Conservation (phyloP, 768 basidiomycete genomes). For the Dioszegia hungarica region DNA sequence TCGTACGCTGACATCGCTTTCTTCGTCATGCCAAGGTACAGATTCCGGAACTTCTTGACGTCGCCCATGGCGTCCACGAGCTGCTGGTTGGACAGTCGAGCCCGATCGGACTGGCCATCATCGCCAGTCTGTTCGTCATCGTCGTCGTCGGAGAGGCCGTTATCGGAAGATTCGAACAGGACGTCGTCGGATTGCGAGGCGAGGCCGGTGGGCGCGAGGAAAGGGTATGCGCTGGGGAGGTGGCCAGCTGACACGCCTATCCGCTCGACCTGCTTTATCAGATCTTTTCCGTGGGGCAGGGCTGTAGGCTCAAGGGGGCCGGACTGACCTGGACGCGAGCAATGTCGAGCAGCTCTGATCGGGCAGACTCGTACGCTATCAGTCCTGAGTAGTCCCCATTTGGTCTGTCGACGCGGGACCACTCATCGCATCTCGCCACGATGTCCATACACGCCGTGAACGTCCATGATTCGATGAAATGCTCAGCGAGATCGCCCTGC, state of each 20-base stretch:
- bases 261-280: conserved; percentile 83
- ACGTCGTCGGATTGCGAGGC: conserved; percentile 34
- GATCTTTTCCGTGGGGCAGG: too few relatives aligned
- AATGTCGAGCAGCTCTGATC: conserved; percentile 86
- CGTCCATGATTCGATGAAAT: conserved; percentile 88
- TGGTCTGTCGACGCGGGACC: conserved; percentile 52
- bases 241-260: conserved; percentile 71
- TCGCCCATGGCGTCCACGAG: conserved; percentile 60
- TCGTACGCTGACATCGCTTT: conserved; percentile 79
- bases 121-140: conserved; percentile 5
- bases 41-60: conserved; percentile 64
- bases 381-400: conserved; percentile 51
- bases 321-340: conserved; percentile 73
- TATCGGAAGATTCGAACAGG: conserved; percentile 31
- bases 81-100: conserved; percentile 59
- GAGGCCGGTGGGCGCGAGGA: conserved; percentile 53
- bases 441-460: conserved; percentile 83
- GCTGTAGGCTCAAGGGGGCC: background rate
- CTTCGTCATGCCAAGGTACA: conserved; percentile 71
- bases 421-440: conserved; percentile 70
- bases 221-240: conserved; percentile 68
- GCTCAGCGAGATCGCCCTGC: conserved; percentile 50
- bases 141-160: conserved; percentile 22
- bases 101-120: conserved; percentile 2
- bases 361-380: conserved; percentile 63